Base-by-base conservation (phyloP, 495 filamentous ascomycete species). In the Articulospora tetracladia region DNA sequence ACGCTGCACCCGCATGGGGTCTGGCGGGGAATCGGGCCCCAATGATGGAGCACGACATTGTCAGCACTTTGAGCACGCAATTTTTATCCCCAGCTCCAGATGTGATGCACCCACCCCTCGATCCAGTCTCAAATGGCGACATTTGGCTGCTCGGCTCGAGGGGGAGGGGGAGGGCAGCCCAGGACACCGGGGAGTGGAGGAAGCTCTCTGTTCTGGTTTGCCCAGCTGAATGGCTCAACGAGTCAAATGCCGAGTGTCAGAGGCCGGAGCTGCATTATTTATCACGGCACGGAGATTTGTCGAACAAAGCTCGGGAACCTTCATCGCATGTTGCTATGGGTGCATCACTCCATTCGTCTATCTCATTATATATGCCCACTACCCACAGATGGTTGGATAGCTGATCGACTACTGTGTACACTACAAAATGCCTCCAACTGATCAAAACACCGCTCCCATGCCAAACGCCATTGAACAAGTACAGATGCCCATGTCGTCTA, bases 401-500 rank as follows among this genome's bases (percentile, higher is more conserved):
- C 17, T 25, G 30, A 22, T 27, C 26, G 25, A 28, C 15, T 41
- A 36, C 17, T 26, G 17, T 58, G 23, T 53, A 57, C 53, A 61
- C 53, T 44, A 56, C 11, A 61, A 50, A 56, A 39, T 56, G 44
- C 53, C 41, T 27, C 50, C 25, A 32, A 30, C 17, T 7, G 13
- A 26, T 30, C 22, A 53, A 27, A 23, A 27, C 12, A 47, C 55
- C 46, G 15, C 11, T 44, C 15, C 39, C 39, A 44, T n/a, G n/a
- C 39, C 17, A 3, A 61, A 62, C 54, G 60, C 54, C 47, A 53
- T 26, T 3, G 39, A 44, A 44, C 39, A 44, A 44, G 39, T 44
- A 44, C 39, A 44, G 39, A n/a, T 19, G 8, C 17, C 39, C 10
- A 11, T 44, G 39, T 32, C 39, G 10, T 15, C 39, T 19, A 12